Base-by-base conservation (phyloP, 768 basidiomycete species). In the Tephrocybe rancida region DNA sequence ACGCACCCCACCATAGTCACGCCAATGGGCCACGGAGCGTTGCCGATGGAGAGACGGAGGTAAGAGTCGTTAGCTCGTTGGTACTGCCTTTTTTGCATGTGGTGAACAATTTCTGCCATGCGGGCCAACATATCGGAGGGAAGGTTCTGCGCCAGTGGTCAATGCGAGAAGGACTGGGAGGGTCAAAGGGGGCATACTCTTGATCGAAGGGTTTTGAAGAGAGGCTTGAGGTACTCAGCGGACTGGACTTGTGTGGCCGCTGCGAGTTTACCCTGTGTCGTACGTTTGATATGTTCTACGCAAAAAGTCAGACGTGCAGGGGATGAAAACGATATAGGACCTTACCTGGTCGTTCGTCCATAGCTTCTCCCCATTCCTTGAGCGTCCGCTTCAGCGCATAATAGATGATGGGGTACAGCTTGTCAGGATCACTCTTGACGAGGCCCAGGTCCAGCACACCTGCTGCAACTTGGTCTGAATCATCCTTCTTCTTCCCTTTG, bases 1-100 rank as follows among this genome's bases (percentile, higher is more conserved):
- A 77, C 87, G 34, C 71, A 94, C 93, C 94, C 95, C 74, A 98
- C 97, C 90, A 96, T 96, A 56, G 97, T 99, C 8, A 99, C 97
- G 38, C 97, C 97, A 64, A 99, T 99, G 1, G 97, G 97, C 97
- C 97, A 99, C 2, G 97, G 95, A 0, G 97, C 96, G 63, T 97
- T 99, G 29, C 97, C 97, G 58, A 99, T 99, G 5, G 92, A 95
- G 34, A 99, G 76, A 6, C 97, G 89, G 21, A 99, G 84, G 68
- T 99, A 99, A 0, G 95, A 88, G 67, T 99, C 97, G 63, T 98
- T 99, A 2, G 97, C 96, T 50, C 79, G 83, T 69, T 98, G 94
- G 62, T 99, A 99, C 68, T 95, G 86, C 25, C 97, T 87, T 59
- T 84, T 88, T 69, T 99, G 97, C 94, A 97, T 96, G 71, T 94